Conservation (phyloP, 2,329 filamentous ascomycete genomes). For the Aspergillus persii region DNA sequence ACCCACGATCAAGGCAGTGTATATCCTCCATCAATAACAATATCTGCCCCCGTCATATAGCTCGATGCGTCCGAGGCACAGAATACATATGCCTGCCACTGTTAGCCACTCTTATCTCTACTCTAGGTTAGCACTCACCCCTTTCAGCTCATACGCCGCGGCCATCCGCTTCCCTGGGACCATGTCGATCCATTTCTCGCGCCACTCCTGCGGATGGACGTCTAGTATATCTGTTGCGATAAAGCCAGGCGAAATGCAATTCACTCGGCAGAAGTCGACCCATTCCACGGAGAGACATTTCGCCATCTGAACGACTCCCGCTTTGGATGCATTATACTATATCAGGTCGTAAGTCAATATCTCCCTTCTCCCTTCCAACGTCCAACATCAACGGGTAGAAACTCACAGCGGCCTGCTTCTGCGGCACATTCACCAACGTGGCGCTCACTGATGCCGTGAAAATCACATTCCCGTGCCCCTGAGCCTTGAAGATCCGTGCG, state of each 20-base stretch:
- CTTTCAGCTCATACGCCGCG: conserved; percentile 40
- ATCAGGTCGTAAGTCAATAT: too few relatives aligned
- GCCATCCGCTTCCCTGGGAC: conserved; percentile 40
- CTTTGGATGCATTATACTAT: conserved; percentile 40
- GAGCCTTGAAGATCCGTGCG: conserved; percentile 35
- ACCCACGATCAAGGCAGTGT: conserved; percentile 27
- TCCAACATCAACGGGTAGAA: too few relatives aligned
- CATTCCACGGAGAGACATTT: conserved; percentile 41
- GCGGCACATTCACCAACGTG: conserved; percentile 40
- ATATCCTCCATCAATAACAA: conserved; percentile 51
- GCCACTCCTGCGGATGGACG: conserved; percentile 31
- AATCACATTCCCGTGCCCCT: conserved; percentile 37
- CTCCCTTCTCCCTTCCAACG: too few relatives aligned
- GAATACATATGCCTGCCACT: conserved; percentile 22
- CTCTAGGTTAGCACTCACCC: conserved; percentile 19
- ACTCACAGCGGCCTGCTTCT: conserved; percentile 36
- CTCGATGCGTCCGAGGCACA: conserved; percentile 48
- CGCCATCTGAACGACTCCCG: conserved; percentile 36
- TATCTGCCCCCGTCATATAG: conserved; percentile 50
- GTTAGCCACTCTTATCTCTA: background rate
- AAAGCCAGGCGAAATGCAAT: conserved; percentile 42
- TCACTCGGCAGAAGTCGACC: conserved; percentile 41
- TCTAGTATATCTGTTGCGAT: conserved; percentile 41
- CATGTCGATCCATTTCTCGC: conserved; percentile 38
- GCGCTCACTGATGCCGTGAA: conserved; percentile 41